phyloP scores from a whole-genome alignment of 2,329 filamentous ascomycete genomes.

The Helminthosporium solani region DNA sequence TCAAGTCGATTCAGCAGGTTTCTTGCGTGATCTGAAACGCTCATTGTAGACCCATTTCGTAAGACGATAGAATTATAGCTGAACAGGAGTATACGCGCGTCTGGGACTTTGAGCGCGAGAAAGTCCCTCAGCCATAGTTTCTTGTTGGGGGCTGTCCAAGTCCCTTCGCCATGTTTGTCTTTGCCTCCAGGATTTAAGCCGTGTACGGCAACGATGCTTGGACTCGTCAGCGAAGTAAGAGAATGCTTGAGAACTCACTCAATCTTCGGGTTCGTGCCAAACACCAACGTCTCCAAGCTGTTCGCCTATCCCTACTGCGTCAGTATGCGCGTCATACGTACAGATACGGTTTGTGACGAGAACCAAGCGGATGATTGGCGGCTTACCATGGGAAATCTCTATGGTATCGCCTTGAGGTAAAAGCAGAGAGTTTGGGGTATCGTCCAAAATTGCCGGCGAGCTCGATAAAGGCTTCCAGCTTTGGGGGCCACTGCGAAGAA shows the following conservation, averaged over 20 bases:
- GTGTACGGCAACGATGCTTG: conserved; percentile 9
- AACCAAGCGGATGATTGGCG: neutral
- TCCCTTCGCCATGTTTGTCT: conserved; percentile 6
- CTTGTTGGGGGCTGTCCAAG: conserved; percentile 3
- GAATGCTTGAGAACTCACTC: conserved; percentile 2
- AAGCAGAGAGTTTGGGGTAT: neutral
- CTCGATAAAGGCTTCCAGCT: neutral
- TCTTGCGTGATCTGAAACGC: conserved; percentile 6
- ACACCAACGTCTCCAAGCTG: conserved; percentile 4
- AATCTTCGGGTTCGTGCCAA: conserved; percentile 9
- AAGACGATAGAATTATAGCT: conserved; percentile 8
- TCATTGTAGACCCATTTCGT: conserved; percentile 1
- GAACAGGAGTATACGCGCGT: conserved; percentile 9
- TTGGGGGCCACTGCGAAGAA: neutral
- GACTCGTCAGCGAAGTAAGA: neutral
- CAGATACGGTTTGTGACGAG: neutral
- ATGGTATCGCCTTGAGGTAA: neutral
- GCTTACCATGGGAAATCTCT: neutral
- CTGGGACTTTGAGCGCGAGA: conserved; percentile 2
- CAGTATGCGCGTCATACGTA: neutral
- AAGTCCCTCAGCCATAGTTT: conserved; percentile 10
- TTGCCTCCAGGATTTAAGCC: conserved; percentile 9
- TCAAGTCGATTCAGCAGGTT: conserved; percentile 8
- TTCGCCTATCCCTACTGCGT: conserved; percentile 5
- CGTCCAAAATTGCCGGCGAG: neutral